These are phyloP conservation scores for Epichloe elymi DNA, from an alignment of 2,329 filamentous ascomycete species.

Conservation along the genomic window DNA sequence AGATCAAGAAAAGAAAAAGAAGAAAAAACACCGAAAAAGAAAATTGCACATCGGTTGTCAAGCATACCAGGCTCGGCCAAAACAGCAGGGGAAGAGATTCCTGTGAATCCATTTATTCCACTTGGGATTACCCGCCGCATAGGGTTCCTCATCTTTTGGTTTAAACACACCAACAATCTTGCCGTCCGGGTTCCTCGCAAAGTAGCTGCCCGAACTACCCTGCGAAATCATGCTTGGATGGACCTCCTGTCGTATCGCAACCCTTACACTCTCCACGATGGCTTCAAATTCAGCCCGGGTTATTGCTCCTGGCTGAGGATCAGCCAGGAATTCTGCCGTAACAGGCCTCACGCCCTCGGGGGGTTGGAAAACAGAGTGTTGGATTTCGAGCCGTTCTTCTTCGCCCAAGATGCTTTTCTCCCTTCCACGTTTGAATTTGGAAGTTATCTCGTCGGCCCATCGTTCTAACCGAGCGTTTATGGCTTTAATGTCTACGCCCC, in stretches of 20 bases:
- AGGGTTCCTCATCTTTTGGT: constrained; percentile 97
- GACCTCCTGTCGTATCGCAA: constrained; percentile 78
- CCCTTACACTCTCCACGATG: constrained; percentile 77
- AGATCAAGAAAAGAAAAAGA: neutral
- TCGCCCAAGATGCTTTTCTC: constrained; percentile 59
- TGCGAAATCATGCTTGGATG: constrained; percentile 96
- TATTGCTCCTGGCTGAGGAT: constrained; percentile 51
- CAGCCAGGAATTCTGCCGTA: constrained; percentile 60
- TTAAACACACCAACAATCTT: constrained; percentile 98
- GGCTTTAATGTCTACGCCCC: constrained; percentile 92
- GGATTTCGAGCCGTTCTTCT: constrained; percentile 84
- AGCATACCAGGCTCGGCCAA: constrained; percentile 70
- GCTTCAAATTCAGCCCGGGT: constrained; percentile 73
- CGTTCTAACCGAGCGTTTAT: constrained; percentile 91
- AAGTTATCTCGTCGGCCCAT: constrained; percentile 96
- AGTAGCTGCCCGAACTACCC: constrained; percentile 95
- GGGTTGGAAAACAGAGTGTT: constrained; percentile 95
- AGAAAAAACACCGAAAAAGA: neutral
- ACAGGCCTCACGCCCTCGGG: constrained; percentile 71
- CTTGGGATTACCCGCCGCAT: constrained; percentile 91
- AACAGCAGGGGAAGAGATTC: constrained; percentile 94
- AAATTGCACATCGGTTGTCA: neutral
- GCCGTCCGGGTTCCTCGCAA: constrained; percentile 79
- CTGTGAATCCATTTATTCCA: constrained; percentile 99
- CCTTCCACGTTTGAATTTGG: constrained; percentile 82